phyloP scores from a whole-genome alignment of 163 green algal genomes.

The Chlorella variabilis region DNA sequence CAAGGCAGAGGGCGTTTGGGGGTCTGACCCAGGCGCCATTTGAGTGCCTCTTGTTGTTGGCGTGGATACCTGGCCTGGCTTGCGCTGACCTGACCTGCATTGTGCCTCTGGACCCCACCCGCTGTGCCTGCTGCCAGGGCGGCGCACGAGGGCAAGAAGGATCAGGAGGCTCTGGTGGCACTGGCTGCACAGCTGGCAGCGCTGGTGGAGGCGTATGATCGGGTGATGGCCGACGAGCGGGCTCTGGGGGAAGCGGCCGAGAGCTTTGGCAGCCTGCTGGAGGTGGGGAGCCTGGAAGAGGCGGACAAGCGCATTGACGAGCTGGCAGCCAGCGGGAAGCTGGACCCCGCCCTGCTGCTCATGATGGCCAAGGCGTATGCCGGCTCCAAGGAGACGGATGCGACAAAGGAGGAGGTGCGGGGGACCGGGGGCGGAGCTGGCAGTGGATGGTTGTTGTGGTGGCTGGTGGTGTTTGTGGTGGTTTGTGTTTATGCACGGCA shows the following conservation, averaged over 20 bases:
- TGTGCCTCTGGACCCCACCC: too few species aligned
- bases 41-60: too few species aligned
- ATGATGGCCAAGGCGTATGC: conserved; percentile 82
- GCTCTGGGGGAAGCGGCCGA: conserved; percentile 51
- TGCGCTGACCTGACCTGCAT: too few species aligned
- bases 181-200: conserved; percentile 53
- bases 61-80: too few species aligned
- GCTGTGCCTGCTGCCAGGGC: too few species aligned
- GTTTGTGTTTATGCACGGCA: too few species aligned
- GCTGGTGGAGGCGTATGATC: conserved; percentile 60
- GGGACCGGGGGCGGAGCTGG: too few species aligned
- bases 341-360: conserved; percentile 80
- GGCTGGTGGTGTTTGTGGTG: too few species aligned
- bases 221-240: conserved; percentile 50
- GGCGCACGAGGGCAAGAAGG: conserved; percentile 2
- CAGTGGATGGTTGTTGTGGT: neutral
- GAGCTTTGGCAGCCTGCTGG: conserved; percentile 54
- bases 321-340: conserved; percentile 55
- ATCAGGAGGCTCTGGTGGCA: conserved; percentile 53
- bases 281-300: conserved; percentile 66
- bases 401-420: conserved; percentile 67
- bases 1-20: too few species aligned
- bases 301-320: conserved; percentile 74
- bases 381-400: conserved; percentile 70
- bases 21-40: too few species aligned